Conservation (phyloP, 176 grass and related monocot species). For the Aegilops longissima region DNA sequence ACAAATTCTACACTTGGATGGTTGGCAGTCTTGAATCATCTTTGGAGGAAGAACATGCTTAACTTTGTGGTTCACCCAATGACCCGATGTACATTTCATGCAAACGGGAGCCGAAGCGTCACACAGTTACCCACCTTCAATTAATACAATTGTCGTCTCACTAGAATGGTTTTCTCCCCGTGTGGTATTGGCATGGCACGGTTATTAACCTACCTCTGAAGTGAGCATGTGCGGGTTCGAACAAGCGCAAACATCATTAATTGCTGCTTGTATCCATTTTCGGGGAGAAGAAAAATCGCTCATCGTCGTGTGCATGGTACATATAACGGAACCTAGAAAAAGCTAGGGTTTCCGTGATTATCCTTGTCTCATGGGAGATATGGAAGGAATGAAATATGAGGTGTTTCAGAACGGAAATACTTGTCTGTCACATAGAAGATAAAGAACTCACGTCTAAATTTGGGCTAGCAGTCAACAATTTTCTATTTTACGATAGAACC, state of each 20-base stretch:
- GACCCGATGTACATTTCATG: neutral
- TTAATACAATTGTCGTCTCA: neutral
- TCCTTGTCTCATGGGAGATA: neutral
- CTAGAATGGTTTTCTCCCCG: neutral
- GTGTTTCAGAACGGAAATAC: neutral
- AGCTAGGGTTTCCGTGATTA: neutral
- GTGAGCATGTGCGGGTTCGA: neutral
- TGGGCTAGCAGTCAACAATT: no score
- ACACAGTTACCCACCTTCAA: neutral
- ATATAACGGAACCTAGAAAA: neutral
- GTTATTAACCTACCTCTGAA: no score
- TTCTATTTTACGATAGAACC: no score
- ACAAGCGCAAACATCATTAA: neutral
- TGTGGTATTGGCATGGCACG: neutral
- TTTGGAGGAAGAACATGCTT: neutral
- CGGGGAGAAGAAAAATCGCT: neutral
- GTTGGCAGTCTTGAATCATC: neutral
- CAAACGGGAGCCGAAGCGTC: neutral
- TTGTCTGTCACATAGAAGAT: no score
- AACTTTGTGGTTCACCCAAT: neutral
- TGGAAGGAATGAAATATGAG: neutral
- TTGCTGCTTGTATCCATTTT: neutral
- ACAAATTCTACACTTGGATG: neutral
- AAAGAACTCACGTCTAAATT: no score
- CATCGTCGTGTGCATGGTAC: neutral